These are phyloP conservation scores for Gymnopus androsaceus DNA, from an alignment of 1,284 basidiomycete species.

Conservation along the genomic window DNA sequence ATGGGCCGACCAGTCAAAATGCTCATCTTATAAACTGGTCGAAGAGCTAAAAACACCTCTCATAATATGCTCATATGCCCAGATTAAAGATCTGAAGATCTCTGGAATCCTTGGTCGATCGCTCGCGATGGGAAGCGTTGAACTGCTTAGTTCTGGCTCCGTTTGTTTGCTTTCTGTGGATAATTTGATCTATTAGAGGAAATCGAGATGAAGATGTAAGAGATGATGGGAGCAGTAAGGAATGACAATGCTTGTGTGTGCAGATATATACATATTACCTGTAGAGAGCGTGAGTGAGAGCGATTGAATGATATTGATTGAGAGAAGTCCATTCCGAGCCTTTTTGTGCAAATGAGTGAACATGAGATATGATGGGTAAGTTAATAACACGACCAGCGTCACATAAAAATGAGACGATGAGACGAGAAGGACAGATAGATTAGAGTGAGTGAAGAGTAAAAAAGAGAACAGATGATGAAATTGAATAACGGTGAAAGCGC, in stretches of 20 bases:
- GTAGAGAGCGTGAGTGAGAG: not conserved
- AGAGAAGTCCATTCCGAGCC: conserved; percentile 7
- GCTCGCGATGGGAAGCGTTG: too few relatives aligned
- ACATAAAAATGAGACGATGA: conserved; percentile 10
- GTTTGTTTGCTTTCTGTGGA: too few relatives aligned
- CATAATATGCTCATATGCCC: too few relatives aligned
- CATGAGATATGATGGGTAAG: conserved; percentile 15
- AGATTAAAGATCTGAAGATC: too few relatives aligned
- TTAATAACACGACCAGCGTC: conserved; percentile 16
- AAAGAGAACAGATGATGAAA: not conserved
- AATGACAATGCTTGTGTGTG: not conserved
- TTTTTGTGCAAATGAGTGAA: conserved; percentile 10
- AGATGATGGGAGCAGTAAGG: too few relatives aligned
- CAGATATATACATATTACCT: not conserved
- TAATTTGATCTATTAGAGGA: too few relatives aligned
- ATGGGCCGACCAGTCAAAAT: too few relatives aligned
- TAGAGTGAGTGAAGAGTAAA: not conserved
- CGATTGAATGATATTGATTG: not conserved
- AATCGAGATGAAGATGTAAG: too few relatives aligned
- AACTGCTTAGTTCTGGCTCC: too few relatives aligned
- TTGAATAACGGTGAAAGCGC: not conserved
- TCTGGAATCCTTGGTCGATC: too few relatives aligned
- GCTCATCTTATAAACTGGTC: too few relatives aligned
- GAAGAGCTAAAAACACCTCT: too few relatives aligned
- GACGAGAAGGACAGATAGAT: not conserved